Conservation (phyloP, 2,329 filamentous ascomycete genomes). For the Colletotrichum sp. region DNA sequence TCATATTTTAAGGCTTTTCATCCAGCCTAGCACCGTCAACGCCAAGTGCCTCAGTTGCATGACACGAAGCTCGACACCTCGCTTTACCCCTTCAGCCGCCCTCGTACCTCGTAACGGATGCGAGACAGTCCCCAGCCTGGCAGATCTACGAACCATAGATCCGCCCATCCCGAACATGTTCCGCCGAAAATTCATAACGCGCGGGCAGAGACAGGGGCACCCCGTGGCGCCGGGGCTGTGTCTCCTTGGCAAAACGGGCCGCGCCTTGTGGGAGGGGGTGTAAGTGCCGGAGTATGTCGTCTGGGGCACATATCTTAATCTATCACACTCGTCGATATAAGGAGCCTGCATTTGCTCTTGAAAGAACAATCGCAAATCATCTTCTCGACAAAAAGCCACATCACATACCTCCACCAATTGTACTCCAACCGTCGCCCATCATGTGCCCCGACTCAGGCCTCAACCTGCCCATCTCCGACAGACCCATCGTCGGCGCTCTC, state of each 20-base stretch:
- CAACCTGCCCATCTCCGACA: neutral
- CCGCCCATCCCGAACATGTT: neutral
- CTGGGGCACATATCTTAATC: neutral
- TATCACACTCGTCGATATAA: neutral
- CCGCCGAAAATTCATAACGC: neutral
- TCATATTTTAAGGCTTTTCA: neutral
- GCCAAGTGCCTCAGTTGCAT: neutral
- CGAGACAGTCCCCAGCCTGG: neutral
- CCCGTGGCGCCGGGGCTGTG: neutral
- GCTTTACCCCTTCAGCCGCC: neutral
- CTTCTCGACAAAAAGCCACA: neutral
- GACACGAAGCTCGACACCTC: neutral
- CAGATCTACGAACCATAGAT: neutral
- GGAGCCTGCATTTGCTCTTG: neutral
- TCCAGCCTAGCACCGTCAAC: neutral
- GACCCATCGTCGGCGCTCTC: neutral
- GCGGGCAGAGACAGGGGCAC: neutral
- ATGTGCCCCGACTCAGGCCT: neutral
- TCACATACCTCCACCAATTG: neutral
- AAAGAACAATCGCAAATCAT: neutral
- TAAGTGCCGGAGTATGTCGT: neutral
- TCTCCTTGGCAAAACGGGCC: neutral
- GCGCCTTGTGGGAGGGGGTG: neutral
- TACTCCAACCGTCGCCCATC: rapidly evolving
- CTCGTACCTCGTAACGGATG: neutral